A percentile compares a stretch with the other conserved stretches of the same genome.
Conservation (phyloP, 78 protist species). For the Tieghemostelium lacteum region DNA sequence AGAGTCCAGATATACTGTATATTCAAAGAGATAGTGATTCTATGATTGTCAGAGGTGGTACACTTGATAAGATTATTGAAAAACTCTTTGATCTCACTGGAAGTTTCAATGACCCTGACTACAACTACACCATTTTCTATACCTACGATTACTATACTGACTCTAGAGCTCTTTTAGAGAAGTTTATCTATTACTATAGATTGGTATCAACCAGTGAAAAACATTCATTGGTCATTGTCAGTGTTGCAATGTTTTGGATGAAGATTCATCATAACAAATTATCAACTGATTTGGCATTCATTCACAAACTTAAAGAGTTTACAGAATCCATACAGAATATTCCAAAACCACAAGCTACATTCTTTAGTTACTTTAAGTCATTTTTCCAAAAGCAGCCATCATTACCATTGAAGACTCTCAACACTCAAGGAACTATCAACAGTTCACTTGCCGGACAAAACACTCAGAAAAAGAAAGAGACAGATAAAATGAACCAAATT, state of each 20-base stretch:
- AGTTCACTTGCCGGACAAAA: constrained; percentile 21
- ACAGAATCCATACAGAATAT: neutral
- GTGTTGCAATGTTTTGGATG: constrained; percentile 79
- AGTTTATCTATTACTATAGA: constrained; percentile 30
- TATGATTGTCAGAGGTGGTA: constrained; percentile 31
- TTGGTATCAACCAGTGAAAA: constrained; percentile 11
- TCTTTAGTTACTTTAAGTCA: constrained; percentile 42
- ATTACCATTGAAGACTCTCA: constrained; percentile 39
- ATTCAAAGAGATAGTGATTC: constrained; percentile 30
- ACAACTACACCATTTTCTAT: constrained; percentile 68
- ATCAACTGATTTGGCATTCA: constrained; percentile 27
- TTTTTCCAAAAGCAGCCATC: neutral
- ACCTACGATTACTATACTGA: constrained; percentile 63
- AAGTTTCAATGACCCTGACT: constrained; percentile 41
- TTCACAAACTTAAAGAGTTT: constrained; percentile 24
- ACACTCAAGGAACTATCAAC: constrained; percentile 57
- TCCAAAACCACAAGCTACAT: constrained; percentile 9
- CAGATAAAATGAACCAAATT: constrained; percentile 8
- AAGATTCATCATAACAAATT: constrained; percentile 37
- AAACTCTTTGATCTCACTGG: constrained; percentile 25
- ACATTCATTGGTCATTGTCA: constrained; percentile 11
- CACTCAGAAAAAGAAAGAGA: neutral
- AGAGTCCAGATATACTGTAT: constrained; percentile 47
- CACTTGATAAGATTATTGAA: constrained; percentile 47
- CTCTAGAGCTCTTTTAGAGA: constrained; percentile 12